Conservation (phyloP, 2,329 filamentous ascomycete genomes). For the Corinectria fuckeliana region DNA sequence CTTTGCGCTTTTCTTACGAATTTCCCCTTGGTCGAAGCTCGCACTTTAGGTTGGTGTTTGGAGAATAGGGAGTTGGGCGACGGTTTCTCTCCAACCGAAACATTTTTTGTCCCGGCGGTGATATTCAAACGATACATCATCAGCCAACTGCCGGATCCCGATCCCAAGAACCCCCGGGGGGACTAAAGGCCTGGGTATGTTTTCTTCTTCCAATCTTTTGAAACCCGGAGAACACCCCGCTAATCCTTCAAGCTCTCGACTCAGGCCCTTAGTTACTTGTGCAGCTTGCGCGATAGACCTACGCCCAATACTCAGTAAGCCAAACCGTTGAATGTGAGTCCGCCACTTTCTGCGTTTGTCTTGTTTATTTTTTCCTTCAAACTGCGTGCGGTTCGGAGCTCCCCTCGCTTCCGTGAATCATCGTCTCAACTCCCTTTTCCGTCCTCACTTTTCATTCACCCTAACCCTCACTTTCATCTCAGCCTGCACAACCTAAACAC, state of each 20-base stretch:
- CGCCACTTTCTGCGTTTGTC: background rate
- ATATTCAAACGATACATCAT: background rate
- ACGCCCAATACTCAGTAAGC: background rate
- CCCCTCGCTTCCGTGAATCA: constrained; percentile 19
- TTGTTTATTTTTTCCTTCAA: background rate
- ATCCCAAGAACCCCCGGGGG: too few relatives aligned
- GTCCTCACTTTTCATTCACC: constrained; percentile 9
- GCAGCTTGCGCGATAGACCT: background rate
- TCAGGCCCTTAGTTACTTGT: background rate
- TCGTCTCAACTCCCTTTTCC: background rate
- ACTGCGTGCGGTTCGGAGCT: background rate
- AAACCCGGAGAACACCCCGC: background rate
- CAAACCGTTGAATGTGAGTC: background rate
- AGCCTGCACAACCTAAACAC: background rate
- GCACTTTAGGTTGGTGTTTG: too few relatives aligned
- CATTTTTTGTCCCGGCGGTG: background rate
- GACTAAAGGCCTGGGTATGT: background rate
- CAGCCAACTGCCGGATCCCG: too few relatives aligned
- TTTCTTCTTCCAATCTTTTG: background rate
- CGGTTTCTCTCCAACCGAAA: too few relatives aligned
- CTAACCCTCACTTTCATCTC: background rate
- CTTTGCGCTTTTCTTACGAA: background rate
- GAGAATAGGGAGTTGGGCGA: too few relatives aligned
- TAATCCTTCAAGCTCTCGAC: background rate
- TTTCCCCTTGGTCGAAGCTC: too few relatives aligned